These are phyloP conservation scores for Eucalyptus regnans DNA, from an alignment of 345 rosid species.

Conservation along the genomic window DNA sequence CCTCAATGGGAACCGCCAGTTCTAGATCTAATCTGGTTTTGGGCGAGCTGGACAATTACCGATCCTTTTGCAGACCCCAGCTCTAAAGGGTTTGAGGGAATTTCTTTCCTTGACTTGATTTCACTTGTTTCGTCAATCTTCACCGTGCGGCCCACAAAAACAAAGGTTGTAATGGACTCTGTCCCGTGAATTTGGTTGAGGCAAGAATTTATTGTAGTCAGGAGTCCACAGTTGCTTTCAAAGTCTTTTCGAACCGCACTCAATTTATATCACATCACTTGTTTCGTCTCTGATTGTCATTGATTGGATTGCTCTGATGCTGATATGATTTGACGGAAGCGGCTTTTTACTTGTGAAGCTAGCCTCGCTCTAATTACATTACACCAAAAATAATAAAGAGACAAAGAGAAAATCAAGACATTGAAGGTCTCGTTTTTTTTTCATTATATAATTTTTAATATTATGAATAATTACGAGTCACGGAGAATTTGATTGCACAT, in stretches of 20 bases:
- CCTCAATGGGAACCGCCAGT: accelerated
- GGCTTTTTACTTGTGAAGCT: neutral
- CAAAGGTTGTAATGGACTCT: neutral
- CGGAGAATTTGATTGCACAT: neutral
- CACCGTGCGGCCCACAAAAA: neutral
- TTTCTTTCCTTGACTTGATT: neutral
- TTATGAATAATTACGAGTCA: neutral
- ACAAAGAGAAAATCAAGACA: neutral
- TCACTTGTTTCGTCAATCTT: accelerated
- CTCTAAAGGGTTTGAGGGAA: accelerated
- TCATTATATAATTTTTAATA: neutral
- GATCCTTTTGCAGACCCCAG: accelerated
- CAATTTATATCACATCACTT: neutral
- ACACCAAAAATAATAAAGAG: neutral
- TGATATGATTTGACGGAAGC: accelerated
- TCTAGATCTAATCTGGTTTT: accelerated
- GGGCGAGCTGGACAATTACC: accelerated
- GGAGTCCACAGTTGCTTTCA: neutral
- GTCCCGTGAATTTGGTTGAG: accelerated
- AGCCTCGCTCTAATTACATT: neutral
- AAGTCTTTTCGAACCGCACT: neutral
- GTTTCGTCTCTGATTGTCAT: accelerated
- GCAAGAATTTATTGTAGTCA: neutral
- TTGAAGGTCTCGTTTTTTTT: neutral
- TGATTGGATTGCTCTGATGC: accelerated